Evolutionary conservation across 2,329 filamentous ascomycete genomes (phyloP).

Genomic region (Cylindrodendrum hubeiense): DNA sequence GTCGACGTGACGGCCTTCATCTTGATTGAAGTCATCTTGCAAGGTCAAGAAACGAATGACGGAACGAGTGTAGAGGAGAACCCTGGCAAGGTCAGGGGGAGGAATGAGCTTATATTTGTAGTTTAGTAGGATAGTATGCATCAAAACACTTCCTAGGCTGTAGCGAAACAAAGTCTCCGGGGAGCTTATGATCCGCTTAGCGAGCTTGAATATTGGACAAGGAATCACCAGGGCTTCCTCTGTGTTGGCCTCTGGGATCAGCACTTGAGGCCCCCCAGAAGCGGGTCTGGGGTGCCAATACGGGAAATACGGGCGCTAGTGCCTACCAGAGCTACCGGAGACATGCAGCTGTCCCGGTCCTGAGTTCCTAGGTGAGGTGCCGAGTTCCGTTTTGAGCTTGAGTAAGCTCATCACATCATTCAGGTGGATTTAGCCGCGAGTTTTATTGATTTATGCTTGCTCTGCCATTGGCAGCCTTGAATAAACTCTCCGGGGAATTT

Average conservation of each 20-base stretch:
- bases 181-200: slow-evolving; percentile 24
- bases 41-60: slow-evolving; percentile 32
- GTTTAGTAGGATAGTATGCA: too few relatives aligned
- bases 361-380: too few relatives aligned
- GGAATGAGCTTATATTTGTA: slow-evolving; percentile 19
- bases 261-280: too few relatives aligned
- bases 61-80: slow-evolving; percentile 22
- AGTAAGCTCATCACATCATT: too few relatives aligned
- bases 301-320: slow-evolving; percentile 17
- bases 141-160: too few relatives aligned
- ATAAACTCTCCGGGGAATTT: too few relatives aligned
- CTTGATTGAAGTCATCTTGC: background rate
- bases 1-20: slow-evolving; percentile 36
- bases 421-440: too few relatives aligned
- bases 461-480: too few relatives aligned
- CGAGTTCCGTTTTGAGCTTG: slow-evolving; percentile 10
- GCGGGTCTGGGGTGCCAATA: slow-evolving; percentile 16
- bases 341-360: too few relatives aligned
- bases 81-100: slow-evolving; percentile 17
- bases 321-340: background rate
- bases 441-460: too few relatives aligned
- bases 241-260: slow-evolving; percentile 21
- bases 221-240: slow-evolving; percentile 21
- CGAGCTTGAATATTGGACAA: slow-evolving; percentile 37
- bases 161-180: slow-evolving; percentile 1